Conservation (phyloP, 2,329 filamentous ascomycete species). For the Microdochium trichocladiopsis region DNA sequence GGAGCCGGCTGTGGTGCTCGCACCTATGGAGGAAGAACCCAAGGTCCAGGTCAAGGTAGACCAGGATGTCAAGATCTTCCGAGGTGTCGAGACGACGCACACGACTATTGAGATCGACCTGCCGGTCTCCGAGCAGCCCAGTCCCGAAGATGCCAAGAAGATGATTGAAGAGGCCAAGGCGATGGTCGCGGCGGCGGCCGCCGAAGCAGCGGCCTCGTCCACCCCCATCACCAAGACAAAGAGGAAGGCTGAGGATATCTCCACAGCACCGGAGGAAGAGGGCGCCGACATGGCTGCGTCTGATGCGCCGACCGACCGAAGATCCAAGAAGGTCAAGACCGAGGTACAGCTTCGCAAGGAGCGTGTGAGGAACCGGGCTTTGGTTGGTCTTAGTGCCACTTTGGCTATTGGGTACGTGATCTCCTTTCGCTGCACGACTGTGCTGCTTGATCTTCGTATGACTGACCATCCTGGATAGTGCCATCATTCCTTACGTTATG, state of each 20-base stretch:
- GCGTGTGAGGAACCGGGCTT: conserved; percentile 75
- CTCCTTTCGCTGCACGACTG: background rate
- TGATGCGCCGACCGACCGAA: conserved; percentile 5
- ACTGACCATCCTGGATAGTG: conserved; percentile 18
- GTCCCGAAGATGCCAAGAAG: conserved; percentile 68
- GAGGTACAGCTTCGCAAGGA: conserved; percentile 79
- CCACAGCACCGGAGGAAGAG: conserved; percentile 54
- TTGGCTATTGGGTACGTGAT: conserved; percentile 80
- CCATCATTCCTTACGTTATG: conserved; percentile 44
- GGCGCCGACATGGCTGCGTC: conserved; percentile 34
- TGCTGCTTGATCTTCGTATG: background rate
- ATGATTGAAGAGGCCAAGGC: conserved; percentile 83
- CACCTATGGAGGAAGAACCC: conserved; percentile 46
- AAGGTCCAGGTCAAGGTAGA: conserved; percentile 66
- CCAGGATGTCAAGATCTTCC: conserved; percentile 39
- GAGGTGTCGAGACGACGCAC: conserved; percentile 59
- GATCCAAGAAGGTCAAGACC: conserved; percentile 72
- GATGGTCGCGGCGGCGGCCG: conserved; percentile 73
- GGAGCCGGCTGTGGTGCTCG: conserved; percentile 39
- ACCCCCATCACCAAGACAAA: conserved; percentile 46
- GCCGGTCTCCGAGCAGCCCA: conserved; percentile 61
- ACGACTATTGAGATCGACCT: conserved; percentile 73
- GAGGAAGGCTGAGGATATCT: conserved; percentile 68
- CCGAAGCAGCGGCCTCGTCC: conserved; percentile 33
- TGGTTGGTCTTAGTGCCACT: conserved; percentile 80